Evolutionary conservation across 179 eudicot genomes (phyloP).

Genomic region (Camellia oleifera): DNA sequence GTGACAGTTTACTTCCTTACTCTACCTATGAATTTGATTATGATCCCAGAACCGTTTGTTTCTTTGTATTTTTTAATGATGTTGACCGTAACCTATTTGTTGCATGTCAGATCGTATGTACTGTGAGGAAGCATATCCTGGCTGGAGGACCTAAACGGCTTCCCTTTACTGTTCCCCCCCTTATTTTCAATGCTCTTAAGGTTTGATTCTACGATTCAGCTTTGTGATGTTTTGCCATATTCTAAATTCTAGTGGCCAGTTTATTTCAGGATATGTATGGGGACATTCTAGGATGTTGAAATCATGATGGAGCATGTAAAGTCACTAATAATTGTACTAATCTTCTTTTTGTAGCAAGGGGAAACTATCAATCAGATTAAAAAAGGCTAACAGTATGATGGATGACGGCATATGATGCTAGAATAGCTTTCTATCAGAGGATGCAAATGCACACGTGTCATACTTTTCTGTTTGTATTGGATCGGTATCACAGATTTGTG

Average conservation of each 20-base stretch:
- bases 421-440: background rate
- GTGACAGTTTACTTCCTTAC: background rate
- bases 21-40: background rate
- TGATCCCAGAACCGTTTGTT: background rate
- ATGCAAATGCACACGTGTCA: background rate
- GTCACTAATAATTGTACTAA: background rate
- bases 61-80: background rate
- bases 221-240: background rate
- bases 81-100: slow-evolving; percentile 8
- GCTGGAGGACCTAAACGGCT: slow-evolving; percentile 88
- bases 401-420: background rate
- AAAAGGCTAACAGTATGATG: background rate
- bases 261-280: background rate
- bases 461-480: background rate
- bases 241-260: background rate
- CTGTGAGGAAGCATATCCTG: slow-evolving; percentile 80
- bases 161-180: slow-evolving; percentile 90
- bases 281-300: background rate
- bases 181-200: slow-evolving; percentile 82
- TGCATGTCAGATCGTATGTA: slow-evolving; percentile 66
- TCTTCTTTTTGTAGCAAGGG: background rate
- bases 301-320: background rate
- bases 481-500: background rate
- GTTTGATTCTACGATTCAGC: slow-evolving; percentile 32
- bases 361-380: background rate